Conservation (phyloP, 306 rosid species). For the Ormosia emarginata region DNA sequence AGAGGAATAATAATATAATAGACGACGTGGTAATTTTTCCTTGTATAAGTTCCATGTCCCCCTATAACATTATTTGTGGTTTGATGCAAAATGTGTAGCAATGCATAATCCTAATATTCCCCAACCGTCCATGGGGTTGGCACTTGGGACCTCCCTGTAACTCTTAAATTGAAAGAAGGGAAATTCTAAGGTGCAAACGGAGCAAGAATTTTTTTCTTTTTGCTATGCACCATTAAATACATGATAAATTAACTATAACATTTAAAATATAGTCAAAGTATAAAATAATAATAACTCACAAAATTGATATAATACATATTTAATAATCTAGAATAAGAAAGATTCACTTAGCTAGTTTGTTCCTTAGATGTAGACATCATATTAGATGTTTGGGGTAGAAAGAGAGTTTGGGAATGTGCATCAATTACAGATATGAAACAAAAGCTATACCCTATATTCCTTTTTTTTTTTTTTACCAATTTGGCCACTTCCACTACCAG, state of each 20-base stretch:
- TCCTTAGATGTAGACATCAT: neutral
- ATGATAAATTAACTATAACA: too few species aligned
- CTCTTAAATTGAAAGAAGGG: neutral
- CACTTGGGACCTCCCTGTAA: neutral
- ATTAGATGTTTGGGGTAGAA: conserved; percentile 23
- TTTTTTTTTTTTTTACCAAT: conserved; percentile 8
- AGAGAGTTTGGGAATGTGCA: conserved; percentile 13
- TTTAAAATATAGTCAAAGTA: too few species aligned
- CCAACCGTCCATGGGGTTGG: neutral
- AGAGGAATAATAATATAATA: neutral
- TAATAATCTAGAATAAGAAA: too few species aligned
- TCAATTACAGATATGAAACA: conserved; percentile 4
- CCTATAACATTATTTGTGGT: neutral
- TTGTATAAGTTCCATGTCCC: neutral
- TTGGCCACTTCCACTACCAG: conserved; percentile 31
- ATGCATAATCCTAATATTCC: neutral
- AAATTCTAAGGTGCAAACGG: too few species aligned
- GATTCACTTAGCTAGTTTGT: neutral
- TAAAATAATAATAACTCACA: too few species aligned
- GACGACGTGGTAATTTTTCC: neutral
- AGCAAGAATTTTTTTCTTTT: too few species aligned
- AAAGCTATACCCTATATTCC: neutral
- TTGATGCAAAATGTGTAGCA: neutral
- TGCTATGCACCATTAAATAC: too few species aligned
- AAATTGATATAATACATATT: too few species aligned